Percentiles rank a stretch among this genome's conserved stretches.
Evolutionary conservation across 352 stramenopile genomes (phyloP).

Genomic region (Pythium brassicae): DNA sequence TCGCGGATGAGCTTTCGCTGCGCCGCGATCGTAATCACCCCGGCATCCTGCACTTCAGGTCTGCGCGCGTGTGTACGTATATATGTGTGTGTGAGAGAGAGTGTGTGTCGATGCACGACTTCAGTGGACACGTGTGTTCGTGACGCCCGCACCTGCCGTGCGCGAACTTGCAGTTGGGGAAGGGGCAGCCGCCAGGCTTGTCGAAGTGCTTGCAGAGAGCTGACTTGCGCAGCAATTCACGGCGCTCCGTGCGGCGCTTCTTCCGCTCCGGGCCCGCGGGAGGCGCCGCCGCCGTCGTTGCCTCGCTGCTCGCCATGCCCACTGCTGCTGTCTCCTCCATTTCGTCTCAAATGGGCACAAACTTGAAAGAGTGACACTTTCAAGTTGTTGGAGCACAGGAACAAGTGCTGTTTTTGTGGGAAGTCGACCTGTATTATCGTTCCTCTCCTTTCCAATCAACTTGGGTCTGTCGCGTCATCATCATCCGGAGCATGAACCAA

Average conservation of each 20-base stretch:
- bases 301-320: not conserved
- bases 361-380: not conserved
- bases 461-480: too few relatives aligned
- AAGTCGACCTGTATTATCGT: not conserved
- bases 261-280: constrained; percentile 23
- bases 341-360: too few relatives aligned
- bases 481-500: too few relatives aligned
- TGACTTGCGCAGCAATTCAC: constrained; percentile 69
- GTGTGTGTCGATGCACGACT: not conserved
- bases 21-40: constrained; percentile 50
- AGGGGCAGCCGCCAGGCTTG: constrained; percentile 78
- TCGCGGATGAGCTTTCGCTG: constrained; percentile 81
- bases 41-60: constrained; percentile 51
- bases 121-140: not conserved
- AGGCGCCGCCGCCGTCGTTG: not conserved
- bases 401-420: not conserved
- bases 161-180: constrained; percentile 79
- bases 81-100: not conserved
- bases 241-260: constrained; percentile 60
- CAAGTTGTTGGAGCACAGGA: too few relatives aligned
- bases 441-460: too few relatives aligned
- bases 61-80: constrained; percentile 11
- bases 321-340: not conserved
- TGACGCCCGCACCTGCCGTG: constrained; percentile 45
- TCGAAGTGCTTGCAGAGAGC: constrained; percentile 85